Percentiles rank a stretch among this genome's conserved stretches.
Evolutionary conservation across 2,329 filamentous ascomycete genomes (phyloP).

Genomic region (Pyrenochaeta sp.): DNA sequence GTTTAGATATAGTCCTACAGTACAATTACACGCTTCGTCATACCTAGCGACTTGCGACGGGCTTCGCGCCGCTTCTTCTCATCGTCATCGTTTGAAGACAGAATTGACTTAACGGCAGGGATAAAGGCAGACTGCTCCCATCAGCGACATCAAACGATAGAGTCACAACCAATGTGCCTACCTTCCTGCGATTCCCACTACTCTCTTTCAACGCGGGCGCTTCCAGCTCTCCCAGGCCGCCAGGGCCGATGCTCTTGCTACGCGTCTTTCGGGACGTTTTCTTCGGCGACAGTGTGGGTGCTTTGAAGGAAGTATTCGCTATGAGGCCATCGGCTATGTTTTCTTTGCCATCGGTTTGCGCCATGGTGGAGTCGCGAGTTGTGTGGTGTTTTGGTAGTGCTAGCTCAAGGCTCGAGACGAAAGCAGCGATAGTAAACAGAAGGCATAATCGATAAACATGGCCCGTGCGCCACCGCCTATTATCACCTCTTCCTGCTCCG

Average conservation of each 20-base stretch:
- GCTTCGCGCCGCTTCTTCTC: constrained; percentile 78
- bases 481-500: neutral
- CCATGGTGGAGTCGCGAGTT: constrained; percentile 37
- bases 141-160: constrained; percentile 21
- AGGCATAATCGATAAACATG: constrained; percentile 18
- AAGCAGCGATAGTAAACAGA: constrained; percentile 19
- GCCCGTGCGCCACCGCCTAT: neutral
- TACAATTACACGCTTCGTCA: constrained; percentile 11
- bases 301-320: constrained; percentile 36
- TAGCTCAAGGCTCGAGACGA: constrained; percentile 3
- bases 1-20: constrained; percentile 17
- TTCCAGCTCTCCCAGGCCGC: constrained; percentile 87
- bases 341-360: constrained; percentile 69
- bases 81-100: constrained; percentile 68
- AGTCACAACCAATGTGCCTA: constrained; percentile 52
- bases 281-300: constrained; percentile 37
- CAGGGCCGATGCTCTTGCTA: constrained; percentile 95
- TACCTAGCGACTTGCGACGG: constrained; percentile 85
- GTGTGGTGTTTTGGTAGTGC: constrained; percentile 11
- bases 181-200: constrained; percentile 80
- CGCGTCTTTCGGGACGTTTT: constrained; percentile 59
- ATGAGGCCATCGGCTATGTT: constrained; percentile 64
- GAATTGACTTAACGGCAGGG: constrained; percentile 60
- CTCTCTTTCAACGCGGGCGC: constrained; percentile 77
- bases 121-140: constrained; percentile 54